Evolutionary conservation across 2,329 filamentous ascomycete species (phyloP).

Genomic region (Colletotrichum godetiae): DNA sequence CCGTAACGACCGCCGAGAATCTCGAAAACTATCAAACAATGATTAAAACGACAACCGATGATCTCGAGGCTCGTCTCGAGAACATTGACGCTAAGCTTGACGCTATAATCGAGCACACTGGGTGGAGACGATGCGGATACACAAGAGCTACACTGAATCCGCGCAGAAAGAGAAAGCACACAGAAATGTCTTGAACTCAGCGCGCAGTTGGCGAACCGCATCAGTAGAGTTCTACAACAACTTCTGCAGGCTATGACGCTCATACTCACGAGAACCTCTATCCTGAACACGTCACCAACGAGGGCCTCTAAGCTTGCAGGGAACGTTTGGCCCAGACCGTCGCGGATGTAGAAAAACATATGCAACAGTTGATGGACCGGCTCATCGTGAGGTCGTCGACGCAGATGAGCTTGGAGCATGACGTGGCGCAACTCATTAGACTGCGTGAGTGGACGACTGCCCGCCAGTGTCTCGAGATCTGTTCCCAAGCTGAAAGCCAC

Average conservation of each 20-base stretch:
- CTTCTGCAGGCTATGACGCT: background rate
- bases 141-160: slow-evolving; percentile 36
- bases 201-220: background rate
- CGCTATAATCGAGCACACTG: background rate
- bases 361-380: background rate
- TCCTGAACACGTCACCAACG: background rate
- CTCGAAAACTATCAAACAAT: background rate
- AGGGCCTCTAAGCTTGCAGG: slow-evolving; percentile 1
- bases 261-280: background rate
- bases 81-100: slow-evolving; percentile 5
- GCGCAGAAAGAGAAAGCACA: background rate
- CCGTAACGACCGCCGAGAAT: background rate
- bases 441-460: background rate
- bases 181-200: slow-evolving; percentile 4
- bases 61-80: slow-evolving; percentile 10
- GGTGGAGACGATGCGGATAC: background rate
- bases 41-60: slow-evolving; percentile 3
- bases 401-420: background rate
- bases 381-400: background rate
- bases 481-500: background rate
- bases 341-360: background rate
- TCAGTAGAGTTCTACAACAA: slow-evolving; percentile 16
- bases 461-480: background rate
- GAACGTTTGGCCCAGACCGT: background rate
- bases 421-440: background rate